Evolutionary conservation across 1,284 basidiomycete species (phyloP).

Genomic region (Puccinia horiana): DNA sequence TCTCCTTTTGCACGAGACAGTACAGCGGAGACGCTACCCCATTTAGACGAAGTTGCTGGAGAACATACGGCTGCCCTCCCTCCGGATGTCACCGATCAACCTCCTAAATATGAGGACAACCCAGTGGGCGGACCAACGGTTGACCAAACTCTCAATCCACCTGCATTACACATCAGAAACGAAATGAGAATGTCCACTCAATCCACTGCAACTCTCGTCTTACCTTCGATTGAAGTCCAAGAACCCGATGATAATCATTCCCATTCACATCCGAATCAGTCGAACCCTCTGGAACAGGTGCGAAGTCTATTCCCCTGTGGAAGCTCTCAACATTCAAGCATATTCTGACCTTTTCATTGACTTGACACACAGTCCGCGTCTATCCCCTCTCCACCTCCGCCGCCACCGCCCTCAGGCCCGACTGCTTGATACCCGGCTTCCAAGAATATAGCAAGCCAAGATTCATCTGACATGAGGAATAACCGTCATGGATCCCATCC

Average conservation of each 20-base stretch:
- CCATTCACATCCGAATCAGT: neutral
- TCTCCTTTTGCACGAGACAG: neutral
- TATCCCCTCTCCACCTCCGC: neutral
- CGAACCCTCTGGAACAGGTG: neutral
- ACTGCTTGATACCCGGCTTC: neutral
- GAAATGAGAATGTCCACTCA: constrained; percentile 22
- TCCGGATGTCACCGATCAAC: neutral
- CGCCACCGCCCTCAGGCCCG: neutral
- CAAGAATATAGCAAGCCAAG: too few species aligned
- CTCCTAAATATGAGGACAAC: constrained; percentile 13
- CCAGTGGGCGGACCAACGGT: neutral
- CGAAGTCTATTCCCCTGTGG: neutral
- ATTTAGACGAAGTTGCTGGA: neutral
- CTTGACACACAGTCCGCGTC: neutral
- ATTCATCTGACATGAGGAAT: too few species aligned
- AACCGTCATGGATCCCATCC: neutral
- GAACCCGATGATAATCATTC: neutral
- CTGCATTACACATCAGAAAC: neutral
- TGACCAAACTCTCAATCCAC: neutral
- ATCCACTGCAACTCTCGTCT: constrained; percentile 2
- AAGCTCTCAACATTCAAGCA: neutral
- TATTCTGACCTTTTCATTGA: neutral
- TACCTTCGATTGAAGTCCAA: neutral
- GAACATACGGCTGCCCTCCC: neutral
- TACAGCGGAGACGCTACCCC: neutral